These are phyloP conservation scores for Daldinia grandis DNA, from an alignment of 495 filamentous ascomycete genomes.

Conservation along the genomic window DNA sequence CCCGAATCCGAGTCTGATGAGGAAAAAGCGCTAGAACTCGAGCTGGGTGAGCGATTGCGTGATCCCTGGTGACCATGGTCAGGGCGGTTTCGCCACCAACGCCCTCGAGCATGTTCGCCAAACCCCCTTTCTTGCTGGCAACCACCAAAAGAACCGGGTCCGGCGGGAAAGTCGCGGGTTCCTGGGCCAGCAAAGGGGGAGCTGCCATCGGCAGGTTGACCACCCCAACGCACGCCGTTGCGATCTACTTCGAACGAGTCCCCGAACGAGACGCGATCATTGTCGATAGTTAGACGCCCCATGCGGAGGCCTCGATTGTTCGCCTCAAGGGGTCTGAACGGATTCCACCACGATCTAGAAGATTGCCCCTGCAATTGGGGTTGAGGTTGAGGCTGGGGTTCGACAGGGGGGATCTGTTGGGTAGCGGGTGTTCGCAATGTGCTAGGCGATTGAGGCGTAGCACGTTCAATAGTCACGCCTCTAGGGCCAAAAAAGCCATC, in stretches of 20 bases:
- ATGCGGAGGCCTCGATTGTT: constrained; percentile 43
- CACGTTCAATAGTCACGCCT: constrained; percentile 36
- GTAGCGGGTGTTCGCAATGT: constrained; percentile 1
- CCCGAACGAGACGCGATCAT: constrained; percentile 51
- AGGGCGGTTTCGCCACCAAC: not conserved
- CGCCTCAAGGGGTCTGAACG: constrained; percentile 27
- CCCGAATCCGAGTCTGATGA: constrained; percentile 43
- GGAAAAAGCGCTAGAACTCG: constrained; percentile 24
- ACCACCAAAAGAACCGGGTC: not conserved
- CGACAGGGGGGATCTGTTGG: not conserved
- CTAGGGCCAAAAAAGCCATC: constrained; percentile 58
- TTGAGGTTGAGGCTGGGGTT: constrained; percentile 11
- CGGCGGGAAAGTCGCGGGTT: constrained; percentile 1
- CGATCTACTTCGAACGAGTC: constrained; percentile 51
- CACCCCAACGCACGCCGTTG: constrained; percentile 50
- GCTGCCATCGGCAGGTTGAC: not conserved
- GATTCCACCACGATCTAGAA: constrained; percentile 35
- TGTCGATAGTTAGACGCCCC: constrained; percentile 49
- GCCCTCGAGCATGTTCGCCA: constrained; percentile 24
- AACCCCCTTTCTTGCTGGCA: constrained; percentile 10
- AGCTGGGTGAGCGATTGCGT: constrained; percentile 26
- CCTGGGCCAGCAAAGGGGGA: not conserved
- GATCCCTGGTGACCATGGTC: not conserved
- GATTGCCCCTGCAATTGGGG: constrained; percentile 19
- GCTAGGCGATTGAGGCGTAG: not conserved